Conservation (phyloP, 257 asterid species). For the Scutellaria minor region DNA sequence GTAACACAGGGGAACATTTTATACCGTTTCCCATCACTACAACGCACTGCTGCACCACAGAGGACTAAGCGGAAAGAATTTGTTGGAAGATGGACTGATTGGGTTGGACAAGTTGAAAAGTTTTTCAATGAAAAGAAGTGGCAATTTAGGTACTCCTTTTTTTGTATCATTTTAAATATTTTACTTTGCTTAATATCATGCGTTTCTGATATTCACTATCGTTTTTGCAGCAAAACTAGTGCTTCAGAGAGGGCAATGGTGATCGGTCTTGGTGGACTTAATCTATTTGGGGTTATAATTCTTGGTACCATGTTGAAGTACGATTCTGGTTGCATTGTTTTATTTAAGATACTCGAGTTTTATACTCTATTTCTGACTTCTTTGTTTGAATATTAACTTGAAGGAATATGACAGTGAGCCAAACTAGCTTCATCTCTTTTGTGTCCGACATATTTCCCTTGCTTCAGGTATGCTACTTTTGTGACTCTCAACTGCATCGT, state of each 20-base stretch:
- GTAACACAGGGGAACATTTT: slow-evolving; percentile 87
- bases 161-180: not conserved
- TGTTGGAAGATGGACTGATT: slow-evolving; percentile 73
- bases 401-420: slow-evolving; percentile 70
- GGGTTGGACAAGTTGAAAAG: slow-evolving; percentile 70
- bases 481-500: not conserved
- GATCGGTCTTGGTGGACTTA: slow-evolving; percentile 91
- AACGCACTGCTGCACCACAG: slow-evolving; percentile 91
- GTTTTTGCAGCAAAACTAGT: slow-evolving; percentile 73
- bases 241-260: slow-evolving; percentile 89
- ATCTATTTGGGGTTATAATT: slow-evolving; percentile 81
- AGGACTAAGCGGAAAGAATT: slow-evolving; percentile 78
- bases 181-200: slow-evolving; percentile 12
- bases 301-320: slow-evolving; percentile 96
- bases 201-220: slow-evolving; percentile 33
- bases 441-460: slow-evolving; percentile 81
- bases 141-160: slow-evolving; percentile 65
- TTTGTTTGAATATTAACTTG: slow-evolving; percentile 43
- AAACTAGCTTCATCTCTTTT: slow-evolving; percentile 74
- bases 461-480: slow-evolving; percentile 71
- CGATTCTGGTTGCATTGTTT: slow-evolving; percentile 41
- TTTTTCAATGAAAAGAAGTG: slow-evolving; percentile 75
- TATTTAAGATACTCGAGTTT: slow-evolving; percentile 13
- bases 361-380: slow-evolving; percentile 41
- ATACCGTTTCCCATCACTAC: slow-evolving; percentile 94